Conservation (phyloP, 257 asterid species). For the Echites panduratus region DNA sequence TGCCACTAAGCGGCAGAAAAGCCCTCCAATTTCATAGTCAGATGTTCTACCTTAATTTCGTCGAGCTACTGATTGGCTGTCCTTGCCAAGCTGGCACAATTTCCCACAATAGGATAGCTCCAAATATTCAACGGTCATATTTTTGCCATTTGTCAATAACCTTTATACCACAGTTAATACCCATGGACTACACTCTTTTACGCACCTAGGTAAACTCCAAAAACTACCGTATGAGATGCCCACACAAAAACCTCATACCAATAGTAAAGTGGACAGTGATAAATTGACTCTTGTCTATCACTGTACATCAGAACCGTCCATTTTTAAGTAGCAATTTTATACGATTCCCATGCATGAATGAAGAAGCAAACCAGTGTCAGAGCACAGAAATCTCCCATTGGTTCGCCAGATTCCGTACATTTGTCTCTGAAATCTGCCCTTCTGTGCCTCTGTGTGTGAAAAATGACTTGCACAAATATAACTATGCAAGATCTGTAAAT, state of each 20-base stretch:
- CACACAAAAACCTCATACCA: background rate
- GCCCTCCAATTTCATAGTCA: conserved; percentile 27
- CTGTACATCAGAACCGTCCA: conserved; percentile 28
- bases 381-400: conserved; percentile 48
- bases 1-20: conserved; percentile 16
- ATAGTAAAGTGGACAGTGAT: conserved; percentile 20
- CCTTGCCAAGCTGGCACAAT: conserved; percentile 44
- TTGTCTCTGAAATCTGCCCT: conserved; percentile 10
- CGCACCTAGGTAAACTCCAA: conserved; percentile 24
- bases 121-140: conserved; percentile 19
- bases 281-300: conserved; percentile 17
- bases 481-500: conserved; percentile 15
- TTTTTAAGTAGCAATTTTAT: conserved; percentile 9
- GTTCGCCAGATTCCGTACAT: conserved; percentile 22
- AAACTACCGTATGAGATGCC: background rate
- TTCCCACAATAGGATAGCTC: conserved; percentile 50
- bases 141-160: conserved; percentile 15
- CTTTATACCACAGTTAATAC: conserved; percentile 39
- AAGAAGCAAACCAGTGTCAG: conserved; percentile 7
- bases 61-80: conserved; percentile 82
- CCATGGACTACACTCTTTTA: conserved; percentile 20
- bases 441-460: conserved; percentile 5
- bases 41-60: conserved; percentile 67
- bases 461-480: conserved; percentile 11
- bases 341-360: conserved; percentile 21